Evolutionary conservation across 805 yeast genomes (phyloP).

Genomic region (Lipomyces oligophaga): DNA sequence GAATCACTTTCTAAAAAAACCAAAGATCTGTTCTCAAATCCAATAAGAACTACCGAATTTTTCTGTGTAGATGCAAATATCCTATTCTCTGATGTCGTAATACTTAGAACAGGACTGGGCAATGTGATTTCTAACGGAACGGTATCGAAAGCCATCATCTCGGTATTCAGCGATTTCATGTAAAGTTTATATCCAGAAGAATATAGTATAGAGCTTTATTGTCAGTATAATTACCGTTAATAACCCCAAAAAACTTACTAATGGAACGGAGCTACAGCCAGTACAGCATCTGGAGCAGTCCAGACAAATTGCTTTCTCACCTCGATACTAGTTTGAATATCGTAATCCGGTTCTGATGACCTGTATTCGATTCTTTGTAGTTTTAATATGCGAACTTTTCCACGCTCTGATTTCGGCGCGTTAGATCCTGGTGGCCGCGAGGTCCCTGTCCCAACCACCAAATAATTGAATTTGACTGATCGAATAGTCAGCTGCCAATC

Average conservation of each 20-base stretch:
- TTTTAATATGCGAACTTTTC: slow-evolving; percentile 10
- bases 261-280: slow-evolving; percentile 16
- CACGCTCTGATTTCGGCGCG: background rate
- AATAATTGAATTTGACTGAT: background rate
- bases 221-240: no score
- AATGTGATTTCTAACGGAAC: slow-evolving; percentile 6
- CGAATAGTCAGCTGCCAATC: slow-evolving; percentile 11
- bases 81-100: slow-evolving; percentile 4
- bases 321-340: slow-evolving; percentile 2
- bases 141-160: slow-evolving; percentile 9
- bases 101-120: slow-evolving; percentile 12
- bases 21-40: background rate
- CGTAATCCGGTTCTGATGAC: background rate
- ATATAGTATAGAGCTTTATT: slow-evolving; percentile 19
- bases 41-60: slow-evolving; percentile 14
- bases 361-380: background rate
- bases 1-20: slow-evolving; percentile 11
- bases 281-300: slow-evolving; percentile 14
- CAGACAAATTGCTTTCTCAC: slow-evolving; percentile 15
- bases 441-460: slow-evolving; percentile 11
- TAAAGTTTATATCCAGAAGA: slow-evolving; percentile 15
- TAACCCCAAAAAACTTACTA: no score
- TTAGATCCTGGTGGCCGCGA: background rate
- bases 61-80: slow-evolving; percentile 18
- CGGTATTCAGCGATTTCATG: slow-evolving; percentile 9